Conservation (phyloP, 345 rosid genomes). For the Arabis hirsuta region DNA sequence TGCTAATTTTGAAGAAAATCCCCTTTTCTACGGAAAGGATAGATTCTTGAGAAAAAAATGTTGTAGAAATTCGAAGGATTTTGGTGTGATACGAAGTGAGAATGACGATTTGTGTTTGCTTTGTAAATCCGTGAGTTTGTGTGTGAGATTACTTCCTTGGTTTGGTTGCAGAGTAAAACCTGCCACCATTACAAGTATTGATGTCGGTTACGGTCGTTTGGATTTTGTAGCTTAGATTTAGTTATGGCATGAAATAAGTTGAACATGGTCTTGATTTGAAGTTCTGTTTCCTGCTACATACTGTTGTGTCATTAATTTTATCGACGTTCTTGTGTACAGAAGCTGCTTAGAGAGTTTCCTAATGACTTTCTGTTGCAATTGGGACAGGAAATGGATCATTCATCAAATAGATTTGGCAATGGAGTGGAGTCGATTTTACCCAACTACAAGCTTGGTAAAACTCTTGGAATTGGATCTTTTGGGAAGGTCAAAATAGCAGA, state of each 20-base stretch:
- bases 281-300: neutral
- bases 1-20: neutral
- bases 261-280: neutral
- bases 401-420: conserved; percentile 55
- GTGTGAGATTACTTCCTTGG: neutral
- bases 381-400: conserved; percentile 58
- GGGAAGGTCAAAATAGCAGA: conserved; percentile 93
- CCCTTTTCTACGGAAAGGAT: neutral
- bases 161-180: neutral
- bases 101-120: conserved; percentile 6
- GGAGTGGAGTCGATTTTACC: conserved; percentile 56
- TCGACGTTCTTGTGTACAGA: neutral
- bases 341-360: conserved; percentile 13
- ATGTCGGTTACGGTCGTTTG: neutral
- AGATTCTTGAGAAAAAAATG: too few species aligned
- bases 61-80: too few species aligned
- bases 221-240: neutral
- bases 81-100: neutral
- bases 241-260: neutral
- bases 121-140: neutral
- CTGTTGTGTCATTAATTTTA: neutral
- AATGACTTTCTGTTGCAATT: conserved; percentile 9
- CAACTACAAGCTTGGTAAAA: conserved; percentile 84
- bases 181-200: conserved; percentile 4
- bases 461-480: conserved; percentile 91